Evolutionary conservation across 441 rosid genomes (phyloP), one percentile per base, ranked within the genome.

Genomic region (Brassica balearica): DNA sequence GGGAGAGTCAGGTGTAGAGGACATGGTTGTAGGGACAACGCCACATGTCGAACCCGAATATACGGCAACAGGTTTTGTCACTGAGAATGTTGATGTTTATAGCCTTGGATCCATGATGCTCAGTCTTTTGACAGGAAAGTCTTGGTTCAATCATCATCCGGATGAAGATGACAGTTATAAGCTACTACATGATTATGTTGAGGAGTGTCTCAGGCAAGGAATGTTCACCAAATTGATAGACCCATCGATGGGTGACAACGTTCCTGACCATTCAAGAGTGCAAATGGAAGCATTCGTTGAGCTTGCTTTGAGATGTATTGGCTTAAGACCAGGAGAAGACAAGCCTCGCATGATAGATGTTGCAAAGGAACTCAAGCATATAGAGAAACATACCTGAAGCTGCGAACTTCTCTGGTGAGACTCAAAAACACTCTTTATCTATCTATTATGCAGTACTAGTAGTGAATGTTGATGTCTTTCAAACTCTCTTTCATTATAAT

Each of bases 61-160:
- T 20, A 0, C 0, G 0, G 20, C 1, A 8, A 76, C 79, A 76
- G 74, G 79, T 29, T 64, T 77, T 2, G 77, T 78, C 62, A 71
- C 81, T 2, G 81, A 78, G 81, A 65, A 65, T 72, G 76, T 78
- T 2, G 73, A 78, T n/a, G 43, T 78, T 59, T 72, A 78, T 46
- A 59, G 4, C 38, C 7, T 78, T 20, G 81, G 81, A 2, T 11
- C 43, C 56, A 71, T 65, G 10, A 65, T 72, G 77, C 64, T 65
- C 1, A 1, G 36, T 78, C 73, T 78, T 65, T 58, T 72, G 58
- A 71, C 19, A 65, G 73, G 77, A 53, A 71, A 77, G 72, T 38
- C 66, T 38, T 70, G n/a, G 60, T 43, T 9, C 72, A 59, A 10
- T 22, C 15, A 22, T 59, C 0, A 20, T 59, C 63, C 63, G 14